A percentile compares a stretch with the other conserved stretches of the same genome.
These are phyloP conservation scores for Ramalina peruviana DNA, from an alignment of 495 filamentous ascomycete genomes.

Conservation along the genomic window DNA sequence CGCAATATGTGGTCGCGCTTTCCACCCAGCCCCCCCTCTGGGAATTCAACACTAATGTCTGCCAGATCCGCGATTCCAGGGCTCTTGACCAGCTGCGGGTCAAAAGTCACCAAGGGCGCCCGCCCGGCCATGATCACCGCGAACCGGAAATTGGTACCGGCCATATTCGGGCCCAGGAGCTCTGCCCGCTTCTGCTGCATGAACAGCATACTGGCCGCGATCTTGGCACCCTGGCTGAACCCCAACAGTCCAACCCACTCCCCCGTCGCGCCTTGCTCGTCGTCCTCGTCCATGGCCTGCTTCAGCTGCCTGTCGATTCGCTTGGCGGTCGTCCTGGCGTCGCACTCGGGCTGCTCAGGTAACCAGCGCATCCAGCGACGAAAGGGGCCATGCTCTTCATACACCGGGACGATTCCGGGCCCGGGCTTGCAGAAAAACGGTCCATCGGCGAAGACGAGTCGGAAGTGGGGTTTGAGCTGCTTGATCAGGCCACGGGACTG, in stretches of 20 bases:
- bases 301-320: background rate
- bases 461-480: conserved; percentile 34
- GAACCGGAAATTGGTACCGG: conserved; percentile 38
- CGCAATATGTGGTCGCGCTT: conserved; percentile 18
- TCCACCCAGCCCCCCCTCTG: conserved; percentile 25
- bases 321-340: background rate
- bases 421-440: conserved; percentile 37
- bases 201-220: conserved; percentile 31
- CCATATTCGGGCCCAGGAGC: conserved; percentile 18
- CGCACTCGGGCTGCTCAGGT: conserved; percentile 17
- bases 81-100: conserved; percentile 26
- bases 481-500: conserved; percentile 41
- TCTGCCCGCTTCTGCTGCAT: conserved; percentile 16
- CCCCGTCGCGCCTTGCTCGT: conserved; percentile 28
- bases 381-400: conserved; percentile 41
- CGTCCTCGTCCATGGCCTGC: conserved; percentile 20
- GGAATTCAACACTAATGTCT: background rate
- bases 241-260: conserved; percentile 45
- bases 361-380: conserved; percentile 43
- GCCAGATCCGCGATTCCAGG: conserved; percentile 41
- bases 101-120: conserved; percentile 39
- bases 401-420: conserved; percentile 38
- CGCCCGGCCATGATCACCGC: conserved; percentile 41
- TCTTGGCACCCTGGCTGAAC: conserved; percentile 45
- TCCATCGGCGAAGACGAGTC: conserved; percentile 45